phyloP scores from a whole-genome alignment of 140 eudicot genomes.

The Cichorium intybus region DNA sequence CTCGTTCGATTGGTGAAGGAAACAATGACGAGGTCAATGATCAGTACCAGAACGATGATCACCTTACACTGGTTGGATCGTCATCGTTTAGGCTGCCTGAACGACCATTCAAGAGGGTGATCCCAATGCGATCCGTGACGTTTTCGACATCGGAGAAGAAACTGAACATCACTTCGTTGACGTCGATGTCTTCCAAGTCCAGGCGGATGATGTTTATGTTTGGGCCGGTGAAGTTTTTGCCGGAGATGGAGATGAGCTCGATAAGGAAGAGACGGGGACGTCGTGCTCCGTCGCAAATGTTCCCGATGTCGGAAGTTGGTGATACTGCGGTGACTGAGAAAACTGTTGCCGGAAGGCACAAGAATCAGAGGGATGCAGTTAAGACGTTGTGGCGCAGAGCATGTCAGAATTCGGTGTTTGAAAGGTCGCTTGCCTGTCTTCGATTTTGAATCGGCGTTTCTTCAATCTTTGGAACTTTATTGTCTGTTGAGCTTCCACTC shows the following conservation, averaged over 20 bases:
- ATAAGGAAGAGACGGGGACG: conserved; percentile 61
- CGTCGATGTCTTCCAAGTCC: conserved; percentile 56
- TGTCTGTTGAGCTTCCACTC: not conserved
- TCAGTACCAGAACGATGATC: too few relatives aligned
- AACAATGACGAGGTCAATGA: too few relatives aligned
- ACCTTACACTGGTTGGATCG: conserved; percentile 25
- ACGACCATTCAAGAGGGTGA: not conserved
- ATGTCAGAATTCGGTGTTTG: conserved; percentile 45
- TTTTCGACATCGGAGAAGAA: conserved; percentile 34
- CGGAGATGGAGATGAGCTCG: conserved; percentile 64
- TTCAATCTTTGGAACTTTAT: not conserved
- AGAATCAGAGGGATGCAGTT: conserved; percentile 24
- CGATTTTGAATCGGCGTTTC: conserved; percentile 5
- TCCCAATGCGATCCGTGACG: conserved; percentile 21
- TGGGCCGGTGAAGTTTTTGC: conserved; percentile 64
- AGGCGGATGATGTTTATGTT: conserved; percentile 60
- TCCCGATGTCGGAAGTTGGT: conserved; percentile 29
- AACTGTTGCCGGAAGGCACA: not conserved
- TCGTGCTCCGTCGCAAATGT: conserved; percentile 31
- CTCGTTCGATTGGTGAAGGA: not conserved
- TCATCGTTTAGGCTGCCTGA: conserved; percentile 16
- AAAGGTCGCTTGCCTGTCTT: conserved; percentile 49
- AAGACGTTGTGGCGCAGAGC: conserved; percentile 36
- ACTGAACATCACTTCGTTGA: conserved; percentile 48
- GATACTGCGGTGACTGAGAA: conserved; percentile 12